These are phyloP conservation scores for Isabelozyma pseudorhagii DNA, from an alignment of 805 yeast species.

Conservation along the genomic window DNA sequence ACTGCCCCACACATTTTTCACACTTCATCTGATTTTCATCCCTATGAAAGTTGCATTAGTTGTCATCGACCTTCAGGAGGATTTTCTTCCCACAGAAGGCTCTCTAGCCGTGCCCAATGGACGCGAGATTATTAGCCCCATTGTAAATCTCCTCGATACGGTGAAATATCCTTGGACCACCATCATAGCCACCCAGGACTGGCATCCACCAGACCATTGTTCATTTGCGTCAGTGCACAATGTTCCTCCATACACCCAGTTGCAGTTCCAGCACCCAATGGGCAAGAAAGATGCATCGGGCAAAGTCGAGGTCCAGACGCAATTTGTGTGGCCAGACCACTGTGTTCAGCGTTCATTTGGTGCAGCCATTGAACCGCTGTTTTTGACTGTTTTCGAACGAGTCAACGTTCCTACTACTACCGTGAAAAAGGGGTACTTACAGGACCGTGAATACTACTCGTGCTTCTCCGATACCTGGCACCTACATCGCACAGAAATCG, in stretches of 20 bases:
- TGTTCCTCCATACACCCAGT: slow-evolving; percentile 47
- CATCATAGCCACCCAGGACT: slow-evolving; percentile 75
- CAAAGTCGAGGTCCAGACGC: slow-evolving; percentile 23
- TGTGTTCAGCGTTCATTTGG: slow-evolving; percentile 76
- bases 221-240: slow-evolving; percentile 77
- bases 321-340: slow-evolving; percentile 86
- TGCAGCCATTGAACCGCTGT: slow-evolving; percentile 53
- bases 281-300: slow-evolving; percentile 21
- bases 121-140: slow-evolving; percentile 49
- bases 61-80: slow-evolving; percentile 81
- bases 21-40: not conserved
- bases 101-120: slow-evolving; percentile 73
- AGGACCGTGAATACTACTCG: slow-evolving; percentile 81
- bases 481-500: slow-evolving; percentile 64
- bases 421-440: slow-evolving; percentile 68
- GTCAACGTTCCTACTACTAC: slow-evolving; percentile 34
- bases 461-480: slow-evolving; percentile 83
- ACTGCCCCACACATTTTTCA: not conserved
- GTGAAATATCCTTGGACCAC: slow-evolving; percentile 52
- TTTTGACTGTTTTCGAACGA: slow-evolving; percentile 34
- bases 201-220: slow-evolving; percentile 79
- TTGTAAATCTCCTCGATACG: slow-evolving; percentile 45
- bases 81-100: slow-evolving; percentile 78
- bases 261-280: slow-evolving; percentile 51
- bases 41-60: slow-evolving; percentile 49